These are phyloP conservation scores for Leptodontidium sp. DNA, from an alignment of 2,329 filamentous ascomycete species.

Conservation along the genomic window DNA sequence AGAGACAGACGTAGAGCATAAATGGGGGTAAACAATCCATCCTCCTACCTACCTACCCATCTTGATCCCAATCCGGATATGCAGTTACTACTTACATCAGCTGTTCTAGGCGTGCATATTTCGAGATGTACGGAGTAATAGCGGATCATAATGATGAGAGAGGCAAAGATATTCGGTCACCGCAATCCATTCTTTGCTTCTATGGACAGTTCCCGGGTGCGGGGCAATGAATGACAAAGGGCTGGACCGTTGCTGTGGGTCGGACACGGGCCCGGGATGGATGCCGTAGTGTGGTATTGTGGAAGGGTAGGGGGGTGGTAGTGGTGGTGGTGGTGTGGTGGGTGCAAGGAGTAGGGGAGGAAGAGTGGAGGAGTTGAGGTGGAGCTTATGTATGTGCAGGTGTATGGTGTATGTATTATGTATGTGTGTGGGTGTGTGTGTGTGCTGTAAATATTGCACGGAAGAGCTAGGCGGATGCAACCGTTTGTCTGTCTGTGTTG, in stretches of 20 bases:
- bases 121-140: no score
- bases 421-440: no score
- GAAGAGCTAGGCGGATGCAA: not conserved
- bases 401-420: not conserved
- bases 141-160: no score
- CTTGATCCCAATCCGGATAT: not conserved
- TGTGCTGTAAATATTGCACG: constrained; percentile 1
- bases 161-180: no score
- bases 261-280: not conserved
- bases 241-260: constrained; percentile 16
- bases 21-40: no score
- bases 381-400: not conserved
- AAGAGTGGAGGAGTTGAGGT: not conserved
- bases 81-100: not conserved
- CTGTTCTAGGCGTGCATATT: not conserved
- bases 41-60: not conserved
- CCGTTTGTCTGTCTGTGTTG: not conserved
- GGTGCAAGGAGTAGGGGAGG: no score
- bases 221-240: not conserved
- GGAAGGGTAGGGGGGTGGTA: not conserved
- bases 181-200: no score
- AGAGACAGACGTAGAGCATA: no score
- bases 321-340: not conserved
- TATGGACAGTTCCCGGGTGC: not conserved
- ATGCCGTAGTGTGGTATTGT: not conserved